Evolutionary conservation across 257 asterid species (phyloP).

Genomic region (Mentha longifolia): DNA sequence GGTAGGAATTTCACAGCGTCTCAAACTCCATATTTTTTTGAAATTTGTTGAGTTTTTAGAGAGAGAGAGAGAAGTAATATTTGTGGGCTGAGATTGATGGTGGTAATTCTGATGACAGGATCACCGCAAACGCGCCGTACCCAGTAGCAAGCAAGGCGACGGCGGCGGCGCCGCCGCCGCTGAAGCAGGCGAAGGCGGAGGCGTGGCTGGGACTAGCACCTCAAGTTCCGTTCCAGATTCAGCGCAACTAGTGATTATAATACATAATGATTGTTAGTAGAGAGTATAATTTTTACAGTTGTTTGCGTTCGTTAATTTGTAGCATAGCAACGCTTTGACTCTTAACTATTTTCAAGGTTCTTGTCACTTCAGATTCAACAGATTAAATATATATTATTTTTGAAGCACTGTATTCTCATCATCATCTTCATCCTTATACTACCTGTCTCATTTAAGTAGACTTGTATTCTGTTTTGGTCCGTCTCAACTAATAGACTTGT

Average conservation of each 20-base stretch:
- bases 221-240: slow-evolving; percentile 40
- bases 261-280: not conserved
- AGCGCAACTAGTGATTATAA: slow-evolving; percentile 14
- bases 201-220: slow-evolving; percentile 61
- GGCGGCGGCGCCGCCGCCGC: no score
- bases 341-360: slow-evolving; percentile 16
- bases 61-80: no score
- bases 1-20: no score
- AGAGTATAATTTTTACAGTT: slow-evolving; percentile 17
- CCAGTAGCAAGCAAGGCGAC: slow-evolving; percentile 27
- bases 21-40: no score
- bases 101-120: slow-evolving; percentile 21
- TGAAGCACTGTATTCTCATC: not conserved
- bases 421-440: no score
- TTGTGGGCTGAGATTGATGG: no score
- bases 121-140: slow-evolving; percentile 58
- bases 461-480: no score
- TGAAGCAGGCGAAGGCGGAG: slow-evolving; percentile 39
- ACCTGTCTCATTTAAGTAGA: no score
- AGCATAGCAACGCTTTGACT: not conserved
- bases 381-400: not conserved
- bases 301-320: slow-evolving; percentile 23
- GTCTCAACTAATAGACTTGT: no score
- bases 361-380: slow-evolving; percentile 16
- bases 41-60: no score